Percentiles rank a stretch among this genome's conserved stretches.
phyloP scores from a whole-genome alignment of 495 filamentous ascomycete species.

The Hypoxylon crocopeplum region DNA sequence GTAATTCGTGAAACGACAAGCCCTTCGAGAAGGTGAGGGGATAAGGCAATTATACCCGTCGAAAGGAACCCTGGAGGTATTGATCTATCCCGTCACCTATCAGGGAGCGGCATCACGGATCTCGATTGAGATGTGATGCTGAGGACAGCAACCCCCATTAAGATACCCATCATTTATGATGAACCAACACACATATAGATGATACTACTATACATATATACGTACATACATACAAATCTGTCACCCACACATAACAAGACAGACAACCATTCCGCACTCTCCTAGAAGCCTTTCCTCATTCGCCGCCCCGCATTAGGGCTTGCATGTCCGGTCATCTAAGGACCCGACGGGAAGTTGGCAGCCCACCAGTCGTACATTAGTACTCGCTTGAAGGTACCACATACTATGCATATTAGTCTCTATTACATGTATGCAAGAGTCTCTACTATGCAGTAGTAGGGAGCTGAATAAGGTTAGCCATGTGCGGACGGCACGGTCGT shows the following conservation, averaged over 20 bases:
- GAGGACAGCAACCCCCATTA: slow-evolving; percentile 2
- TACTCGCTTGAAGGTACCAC: too few relatives aligned
- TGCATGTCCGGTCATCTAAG: slow-evolving; percentile 11
- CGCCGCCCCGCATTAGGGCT: slow-evolving; percentile 21
- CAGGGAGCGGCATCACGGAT: slow-evolving; percentile 22
- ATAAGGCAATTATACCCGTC: slow-evolving; percentile 29
- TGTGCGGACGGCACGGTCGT: slow-evolving; percentile 29
- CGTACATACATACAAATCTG: not conserved
- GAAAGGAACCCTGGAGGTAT: slow-evolving; percentile 9
- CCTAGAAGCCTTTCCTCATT: slow-evolving; percentile 13
- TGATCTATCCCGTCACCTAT: slow-evolving; percentile 18
- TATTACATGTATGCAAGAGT: too few relatives aligned
- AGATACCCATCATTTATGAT: not conserved
- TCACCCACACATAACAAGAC: not conserved
- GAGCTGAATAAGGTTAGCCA: slow-evolving; percentile 35
- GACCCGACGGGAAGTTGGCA: slow-evolving; percentile 11
- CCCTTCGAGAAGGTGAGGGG: slow-evolving; percentile 14
- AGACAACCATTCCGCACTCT: not conserved
- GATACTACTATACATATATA: slow-evolving; percentile 1
- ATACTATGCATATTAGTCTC: too few relatives aligned
- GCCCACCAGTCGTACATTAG: slow-evolving; percentile 1
- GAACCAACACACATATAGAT: too few relatives aligned
- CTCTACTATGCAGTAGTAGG: too few relatives aligned
- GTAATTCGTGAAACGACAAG: slow-evolving; percentile 8
- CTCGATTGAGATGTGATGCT: slow-evolving; percentile 32